Evolutionary conservation across 2,329 filamentous ascomycete species (phyloP), one percentile per base, ranked within the genome.

Genomic region (Knufia petricola): DNA sequence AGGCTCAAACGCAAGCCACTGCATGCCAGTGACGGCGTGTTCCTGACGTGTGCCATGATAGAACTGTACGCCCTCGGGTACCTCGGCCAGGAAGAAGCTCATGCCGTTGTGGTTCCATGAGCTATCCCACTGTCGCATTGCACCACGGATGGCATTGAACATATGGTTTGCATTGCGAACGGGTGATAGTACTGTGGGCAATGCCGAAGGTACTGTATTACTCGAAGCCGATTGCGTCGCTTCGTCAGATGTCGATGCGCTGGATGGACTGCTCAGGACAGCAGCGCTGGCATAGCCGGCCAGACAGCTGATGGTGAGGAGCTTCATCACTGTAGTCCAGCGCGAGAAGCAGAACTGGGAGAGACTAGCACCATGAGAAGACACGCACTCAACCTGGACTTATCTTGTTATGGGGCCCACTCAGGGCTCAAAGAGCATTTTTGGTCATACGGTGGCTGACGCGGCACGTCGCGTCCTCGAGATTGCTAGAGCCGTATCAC

Each of bases 101-200:
- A 88, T 81, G 48, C 85, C 85, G 61, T 88, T 88, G 63, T 88
- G 84, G 50, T 85, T 75, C 2, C 85, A 61, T 0, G 82, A 81
- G 0, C 81, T 85, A 1, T 82, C 84, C 77, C 81, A 88, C 68
- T 87, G 82, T 30, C 84, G 74, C 69, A 84, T 79, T 1, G 82
- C 82, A 8, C 79, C 79, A 55, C 87, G 79, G 15, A 87, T 69
- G 13, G 81, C 74, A 59, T 87, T 87, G 73, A 87, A 87, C 49
- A 87, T 77, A 52, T 77, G 73, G 55, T 78, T 75, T 6, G 77
- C 78, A 61, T 84, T 21, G 6, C 21, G 38, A 20, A 24, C 17
- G 7, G 34, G 12, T 8, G 15, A 38, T 7, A 15, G 17, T 38
- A 20, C 7, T 8, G 34, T n/a, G 34, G 34, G 34, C n/a, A n/a